phyloP scores from a whole-genome alignment of 768 basidiomycete genomes.

The Russula compacta region DNA sequence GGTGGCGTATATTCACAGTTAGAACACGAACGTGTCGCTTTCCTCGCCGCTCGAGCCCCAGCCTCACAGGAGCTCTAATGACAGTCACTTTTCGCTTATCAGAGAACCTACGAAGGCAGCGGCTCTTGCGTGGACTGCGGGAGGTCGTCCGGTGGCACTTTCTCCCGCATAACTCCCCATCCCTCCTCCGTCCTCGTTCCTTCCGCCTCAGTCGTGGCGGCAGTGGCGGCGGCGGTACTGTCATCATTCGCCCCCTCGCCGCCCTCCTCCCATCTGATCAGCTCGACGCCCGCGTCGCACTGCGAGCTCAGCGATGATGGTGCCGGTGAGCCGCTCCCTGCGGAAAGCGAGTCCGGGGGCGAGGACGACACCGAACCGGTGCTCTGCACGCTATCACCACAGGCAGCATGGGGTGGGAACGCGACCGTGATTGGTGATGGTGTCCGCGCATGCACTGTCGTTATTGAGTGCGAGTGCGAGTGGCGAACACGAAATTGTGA shows the following conservation, averaged over 20 bases:
- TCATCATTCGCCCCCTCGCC: conserved; percentile 22
- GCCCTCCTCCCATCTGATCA: conserved; percentile 11
- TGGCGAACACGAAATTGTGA: conserved; percentile 29
- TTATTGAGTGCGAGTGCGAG: conserved; percentile 40
- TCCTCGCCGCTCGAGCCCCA: neutral
- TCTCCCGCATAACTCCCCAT: neutral
- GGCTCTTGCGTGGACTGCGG: neutral
- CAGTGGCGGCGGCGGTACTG: neutral
- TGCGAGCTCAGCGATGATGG: conserved; percentile 48
- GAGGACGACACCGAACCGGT: conserved; percentile 20
- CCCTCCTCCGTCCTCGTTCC: neutral
- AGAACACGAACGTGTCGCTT: neutral
- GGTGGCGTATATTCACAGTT: neutral
- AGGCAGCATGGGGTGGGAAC: conserved; percentile 1
- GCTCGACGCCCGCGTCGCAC: conserved; percentile 22
- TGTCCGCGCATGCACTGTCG: conserved; percentile 40
- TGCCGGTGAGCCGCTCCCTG: conserved; percentile 45
- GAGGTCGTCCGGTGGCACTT: neutral
- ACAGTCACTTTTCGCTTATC: neutral
- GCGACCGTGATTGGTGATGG: conserved; percentile 27
- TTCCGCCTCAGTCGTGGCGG: neutral
- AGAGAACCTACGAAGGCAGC: neutral
- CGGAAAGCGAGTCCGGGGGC: conserved; percentile 29
- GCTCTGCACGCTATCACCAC: neutral
- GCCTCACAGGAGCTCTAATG: neutral